Evolutionary conservation across 2,329 filamentous ascomycete species (phyloP).

Genomic region (Rutstroemia sp.): DNA sequence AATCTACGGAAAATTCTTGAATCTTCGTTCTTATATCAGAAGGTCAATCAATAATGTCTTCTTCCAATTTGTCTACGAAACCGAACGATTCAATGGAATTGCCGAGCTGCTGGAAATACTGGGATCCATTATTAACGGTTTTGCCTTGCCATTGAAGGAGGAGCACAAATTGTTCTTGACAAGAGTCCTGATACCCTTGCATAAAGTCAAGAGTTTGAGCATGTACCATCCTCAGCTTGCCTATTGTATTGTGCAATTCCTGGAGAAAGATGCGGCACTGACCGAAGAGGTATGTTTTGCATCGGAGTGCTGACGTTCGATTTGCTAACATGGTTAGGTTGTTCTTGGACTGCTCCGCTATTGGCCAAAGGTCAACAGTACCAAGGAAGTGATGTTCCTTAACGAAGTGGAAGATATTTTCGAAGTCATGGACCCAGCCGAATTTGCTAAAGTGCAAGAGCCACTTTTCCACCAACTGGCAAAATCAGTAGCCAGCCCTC

Average conservation of each 20-base stretch:
- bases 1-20: constrained; percentile 98
- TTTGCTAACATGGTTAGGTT: constrained; percentile 47
- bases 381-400: constrained; percentile 99
- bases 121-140: constrained; percentile 98
- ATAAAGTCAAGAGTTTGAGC: constrained; percentile 98
- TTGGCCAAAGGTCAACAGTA: constrained; percentile 99
- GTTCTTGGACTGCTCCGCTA: constrained; percentile 91
- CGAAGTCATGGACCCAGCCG: constrained; percentile 97
- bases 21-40: constrained; percentile 92
- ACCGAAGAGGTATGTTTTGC: constrained; percentile 74
- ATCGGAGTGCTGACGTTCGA: background rate
- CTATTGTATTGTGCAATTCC: constrained; percentile 97
- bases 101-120: constrained; percentile 94
- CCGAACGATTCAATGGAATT: constrained; percentile 96
- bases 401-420: constrained; percentile 99
- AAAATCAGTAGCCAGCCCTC: constrained; percentile 95
- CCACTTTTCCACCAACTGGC: constrained; percentile 94
- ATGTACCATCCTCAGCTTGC: constrained; percentile 99
- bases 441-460: constrained; percentile 98
- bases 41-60: constrained; percentile 99
- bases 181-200: constrained; percentile 81
- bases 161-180: constrained; percentile 98
- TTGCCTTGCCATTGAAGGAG: constrained; percentile 92
- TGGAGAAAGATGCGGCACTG: constrained; percentile 93
- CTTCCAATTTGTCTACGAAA: constrained; percentile 99